These are phyloP conservation scores for Fomitopsis pulvina DNA, from an alignment of 768 basidiomycete genomes.

Conservation along the genomic window DNA sequence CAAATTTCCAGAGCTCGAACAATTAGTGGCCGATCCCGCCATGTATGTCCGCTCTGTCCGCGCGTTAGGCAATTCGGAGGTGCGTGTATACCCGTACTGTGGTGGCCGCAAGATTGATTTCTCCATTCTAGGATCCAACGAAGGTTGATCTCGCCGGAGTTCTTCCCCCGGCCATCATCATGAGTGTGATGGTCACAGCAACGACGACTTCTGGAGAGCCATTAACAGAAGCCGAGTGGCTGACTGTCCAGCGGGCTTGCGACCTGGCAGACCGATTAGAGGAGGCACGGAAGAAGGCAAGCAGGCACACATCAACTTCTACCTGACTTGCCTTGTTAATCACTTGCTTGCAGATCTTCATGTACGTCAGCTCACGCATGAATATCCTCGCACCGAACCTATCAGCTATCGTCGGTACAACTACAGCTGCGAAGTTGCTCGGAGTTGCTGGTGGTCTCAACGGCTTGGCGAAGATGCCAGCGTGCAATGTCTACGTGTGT, in stretches of 20 bases:
- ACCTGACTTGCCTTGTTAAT: background rate
- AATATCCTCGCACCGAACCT: slow-evolving; percentile 97
- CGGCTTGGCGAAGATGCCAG: slow-evolving; percentile 89
- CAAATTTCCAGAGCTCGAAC: slow-evolving; percentile 95
- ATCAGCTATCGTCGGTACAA: slow-evolving; percentile 96
- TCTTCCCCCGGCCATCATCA: slow-evolving; percentile 83
- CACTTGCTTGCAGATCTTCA: slow-evolving; percentile 70
- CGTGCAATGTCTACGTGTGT: slow-evolving; percentile 90
- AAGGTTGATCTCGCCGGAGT: slow-evolving; percentile 77
- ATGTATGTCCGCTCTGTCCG: slow-evolving; percentile 93
- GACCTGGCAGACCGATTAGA: slow-evolving; percentile 86
- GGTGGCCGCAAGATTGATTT: slow-evolving; percentile 1
- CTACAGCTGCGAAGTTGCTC: slow-evolving; percentile 95
- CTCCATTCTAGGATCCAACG: slow-evolving; percentile 61
- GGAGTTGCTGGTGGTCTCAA: slow-evolving; percentile 94
- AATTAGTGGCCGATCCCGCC: slow-evolving; percentile 84
- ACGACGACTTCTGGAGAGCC: slow-evolving; percentile 81
- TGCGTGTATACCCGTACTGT: slow-evolving; percentile 21
- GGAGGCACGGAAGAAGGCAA: slow-evolving; percentile 82
- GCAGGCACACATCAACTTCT: too few relatives aligned
- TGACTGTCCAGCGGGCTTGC: slow-evolving; percentile 77
- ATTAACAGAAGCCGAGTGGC: slow-evolving; percentile 68
- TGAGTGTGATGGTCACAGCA: slow-evolving; percentile 94
- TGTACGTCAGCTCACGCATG: slow-evolving; percentile 99
- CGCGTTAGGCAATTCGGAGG: slow-evolving; percentile 79